These are phyloP conservation scores for Penicillium janthinellum DNA, from an alignment of 2,329 filamentous ascomycete genomes.

Conservation along the genomic window DNA sequence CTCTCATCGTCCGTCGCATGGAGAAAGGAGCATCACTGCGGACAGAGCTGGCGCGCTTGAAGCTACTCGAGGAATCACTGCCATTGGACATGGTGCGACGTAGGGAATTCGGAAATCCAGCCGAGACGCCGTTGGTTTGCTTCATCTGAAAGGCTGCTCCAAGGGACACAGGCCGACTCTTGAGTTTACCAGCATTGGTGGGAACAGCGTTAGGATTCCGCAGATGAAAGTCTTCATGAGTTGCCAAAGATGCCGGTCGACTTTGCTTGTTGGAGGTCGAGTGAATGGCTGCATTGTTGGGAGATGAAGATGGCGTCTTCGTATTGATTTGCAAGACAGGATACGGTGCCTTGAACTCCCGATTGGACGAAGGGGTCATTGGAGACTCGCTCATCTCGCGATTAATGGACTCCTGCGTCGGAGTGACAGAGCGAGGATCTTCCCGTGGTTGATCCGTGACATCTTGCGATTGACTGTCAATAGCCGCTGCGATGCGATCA, in stretches of 20 bases:
- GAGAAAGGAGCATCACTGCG: slow-evolving; percentile 54
- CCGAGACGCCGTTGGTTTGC: not conserved
- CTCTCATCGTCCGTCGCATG: slow-evolving; percentile 76
- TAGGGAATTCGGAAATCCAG: slow-evolving; percentile 33
- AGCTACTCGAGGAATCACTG: slow-evolving; percentile 74
- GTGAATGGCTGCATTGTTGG: slow-evolving; percentile 11
- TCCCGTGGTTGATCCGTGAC: slow-evolving; percentile 12
- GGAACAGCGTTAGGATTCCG: slow-evolving; percentile 11
- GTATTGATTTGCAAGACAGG: slow-evolving; percentile 18
- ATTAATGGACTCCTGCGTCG: slow-evolving; percentile 18
- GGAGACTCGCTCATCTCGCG: slow-evolving; percentile 24
- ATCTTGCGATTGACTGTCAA: slow-evolving; percentile 21
- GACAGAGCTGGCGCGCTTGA: slow-evolving; percentile 63
- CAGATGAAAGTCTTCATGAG: slow-evolving; percentile 15
- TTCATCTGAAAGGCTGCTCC: slow-evolving; percentile 23
- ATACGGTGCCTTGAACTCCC: slow-evolving; percentile 23
- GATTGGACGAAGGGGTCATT: slow-evolving; percentile 14
- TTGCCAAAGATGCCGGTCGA: slow-evolving; percentile 20
- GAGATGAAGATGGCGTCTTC: slow-evolving; percentile 1
- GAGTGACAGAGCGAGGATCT: slow-evolving; percentile 26
- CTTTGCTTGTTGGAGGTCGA: slow-evolving; percentile 16
- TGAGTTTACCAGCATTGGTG: slow-evolving; percentile 11
- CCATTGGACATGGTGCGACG: slow-evolving; percentile 63
- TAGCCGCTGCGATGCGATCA: slow-evolving; percentile 8
- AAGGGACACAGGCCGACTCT: slow-evolving; percentile 27